Percentiles rank a stretch among this genome's conserved stretches.
Evolutionary conservation across 495 filamentous ascomycete genomes (phyloP).

Genomic region (Lindgomyces ingoldianus): DNA sequence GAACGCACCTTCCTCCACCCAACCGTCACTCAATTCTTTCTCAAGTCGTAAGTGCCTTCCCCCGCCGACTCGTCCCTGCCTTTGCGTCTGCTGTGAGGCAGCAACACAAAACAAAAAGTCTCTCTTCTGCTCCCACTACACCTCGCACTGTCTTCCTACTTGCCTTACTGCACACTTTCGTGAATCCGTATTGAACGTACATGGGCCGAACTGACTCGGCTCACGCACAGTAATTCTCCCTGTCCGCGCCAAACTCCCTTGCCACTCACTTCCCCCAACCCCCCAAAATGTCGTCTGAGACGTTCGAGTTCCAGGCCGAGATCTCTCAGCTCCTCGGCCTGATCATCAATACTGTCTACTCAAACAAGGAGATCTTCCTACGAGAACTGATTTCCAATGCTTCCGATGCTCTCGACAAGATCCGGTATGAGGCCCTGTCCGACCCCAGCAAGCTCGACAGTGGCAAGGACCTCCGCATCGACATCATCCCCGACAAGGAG

Average conservation of each 20-base stretch:
- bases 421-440: conserved; percentile 95
- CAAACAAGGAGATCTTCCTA: conserved; percentile 99
- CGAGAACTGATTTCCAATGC: conserved; percentile 96
- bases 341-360: conserved; percentile 99
- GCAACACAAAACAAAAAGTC: neutral
- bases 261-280: neutral
- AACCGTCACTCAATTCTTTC: neutral
- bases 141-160: too few species aligned
- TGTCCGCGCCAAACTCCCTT: too few species aligned
- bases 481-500: conserved; percentile 96
- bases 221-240: too few species aligned
- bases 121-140: neutral
- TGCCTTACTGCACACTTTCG: neutral
- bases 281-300: conserved; percentile 72
- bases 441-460: conserved; percentile 95
- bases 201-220: too few species aligned
- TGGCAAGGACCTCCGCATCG: conserved; percentile 95
- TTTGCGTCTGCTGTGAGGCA: neutral
- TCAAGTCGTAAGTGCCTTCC: neutral
- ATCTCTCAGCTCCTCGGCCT: conserved; percentile 99
- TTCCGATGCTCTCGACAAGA: conserved; percentile 99
- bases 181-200: too few species aligned
- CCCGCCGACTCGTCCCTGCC: neutral
- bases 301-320: conserved; percentile 99
- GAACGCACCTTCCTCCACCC: neutral